phyloP scores from a whole-genome alignment of 208 protist genomes.

The Naegleria lovaniensis region DNA sequence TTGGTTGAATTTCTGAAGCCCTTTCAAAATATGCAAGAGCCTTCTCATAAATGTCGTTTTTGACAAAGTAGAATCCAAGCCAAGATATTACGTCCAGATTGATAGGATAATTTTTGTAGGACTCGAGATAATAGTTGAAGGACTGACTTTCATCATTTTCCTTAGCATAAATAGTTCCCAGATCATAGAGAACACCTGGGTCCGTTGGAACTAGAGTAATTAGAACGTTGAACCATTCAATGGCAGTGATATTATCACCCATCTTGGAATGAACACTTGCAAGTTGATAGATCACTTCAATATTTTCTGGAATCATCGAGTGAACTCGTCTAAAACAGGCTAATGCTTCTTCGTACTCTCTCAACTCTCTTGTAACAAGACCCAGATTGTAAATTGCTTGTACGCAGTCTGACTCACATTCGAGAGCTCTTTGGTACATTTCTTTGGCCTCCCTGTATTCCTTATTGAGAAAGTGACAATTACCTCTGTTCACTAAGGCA shows the following conservation, averaged over 20 bases:
- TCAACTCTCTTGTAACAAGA: slow-evolving; percentile 75
- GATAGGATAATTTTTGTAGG: slow-evolving; percentile 89
- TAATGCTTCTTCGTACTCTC: slow-evolving; percentile 79
- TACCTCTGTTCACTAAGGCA: slow-evolving; percentile 93
- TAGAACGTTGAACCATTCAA: slow-evolving; percentile 56
- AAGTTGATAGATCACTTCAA: slow-evolving; percentile 88
- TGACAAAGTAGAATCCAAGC: slow-evolving; percentile 92
- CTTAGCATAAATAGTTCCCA: slow-evolving; percentile 80
- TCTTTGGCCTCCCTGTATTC: slow-evolving; percentile 80
- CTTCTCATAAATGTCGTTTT: slow-evolving; percentile 92
- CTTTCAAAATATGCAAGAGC: slow-evolving; percentile 91
- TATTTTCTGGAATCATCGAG: slow-evolving; percentile 72
- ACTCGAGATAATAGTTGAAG: slow-evolving; percentile 87
- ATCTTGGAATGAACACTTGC: slow-evolving; percentile 78
- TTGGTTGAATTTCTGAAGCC: slow-evolving; percentile 85
- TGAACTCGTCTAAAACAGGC: slow-evolving; percentile 87
- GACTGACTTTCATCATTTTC: slow-evolving; percentile 80
- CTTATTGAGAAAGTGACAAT: slow-evolving; percentile 76
- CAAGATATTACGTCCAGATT: slow-evolving; percentile 95
- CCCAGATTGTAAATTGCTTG: slow-evolving; percentile 95
- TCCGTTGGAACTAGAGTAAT: slow-evolving; percentile 75
- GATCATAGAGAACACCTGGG: slow-evolving; percentile 76
- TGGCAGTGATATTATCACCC: slow-evolving; percentile 43
- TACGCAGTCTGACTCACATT: slow-evolving; percentile 88
- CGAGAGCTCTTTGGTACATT: slow-evolving; percentile 85